phyloP scores from a whole-genome alignment of 2,329 filamentous ascomycete species.

The Diaporthe humulicola region DNA sequence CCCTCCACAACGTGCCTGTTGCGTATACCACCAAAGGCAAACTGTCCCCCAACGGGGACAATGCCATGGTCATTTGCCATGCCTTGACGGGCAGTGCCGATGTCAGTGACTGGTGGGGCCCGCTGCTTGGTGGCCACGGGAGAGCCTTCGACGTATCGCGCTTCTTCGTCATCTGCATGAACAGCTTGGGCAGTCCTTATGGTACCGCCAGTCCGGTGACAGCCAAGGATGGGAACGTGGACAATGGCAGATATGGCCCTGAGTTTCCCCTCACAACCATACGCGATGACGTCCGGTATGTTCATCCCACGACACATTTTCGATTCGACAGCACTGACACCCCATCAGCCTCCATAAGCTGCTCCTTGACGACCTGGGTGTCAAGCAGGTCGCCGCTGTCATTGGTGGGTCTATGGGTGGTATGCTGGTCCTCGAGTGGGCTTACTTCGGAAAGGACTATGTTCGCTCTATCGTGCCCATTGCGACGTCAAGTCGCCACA shows the following conservation, averaged over 20 bases:
- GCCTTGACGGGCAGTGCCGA: conserved; percentile 88
- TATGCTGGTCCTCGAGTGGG: conserved; percentile 93
- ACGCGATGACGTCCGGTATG: conserved; percentile 93
- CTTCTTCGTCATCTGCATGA: conserved; percentile 90
- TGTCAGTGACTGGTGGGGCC: conserved; percentile 91
- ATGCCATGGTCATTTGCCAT: conserved; percentile 84
- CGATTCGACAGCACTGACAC: neutral
- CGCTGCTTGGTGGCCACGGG: conserved; percentile 81
- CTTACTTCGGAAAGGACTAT: conserved; percentile 90
- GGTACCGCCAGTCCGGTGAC: conserved; percentile 92
- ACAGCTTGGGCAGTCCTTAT: conserved; percentile 87
- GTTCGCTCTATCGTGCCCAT: conserved; percentile 86
- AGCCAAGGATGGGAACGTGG: conserved; percentile 82
- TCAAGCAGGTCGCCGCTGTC: conserved; percentile 82
- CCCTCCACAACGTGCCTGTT: conserved; percentile 80
- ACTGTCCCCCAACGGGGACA: conserved; percentile 70
- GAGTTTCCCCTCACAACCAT: conserved; percentile 98
- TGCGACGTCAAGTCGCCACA: conserved; percentile 86
- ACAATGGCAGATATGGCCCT: conserved; percentile 86
- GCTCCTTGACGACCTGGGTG: conserved; percentile 83
- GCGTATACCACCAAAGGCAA: conserved; percentile 76
- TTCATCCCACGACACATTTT: conserved; percentile 21
- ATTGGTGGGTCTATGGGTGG: conserved; percentile 89
- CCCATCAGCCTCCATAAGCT: conserved; percentile 78
- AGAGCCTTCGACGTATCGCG: conserved; percentile 84